These are phyloP conservation scores for Theobroma grandiflorum DNA, from an alignment of 441 rosid species.

Conservation along the genomic window DNA sequence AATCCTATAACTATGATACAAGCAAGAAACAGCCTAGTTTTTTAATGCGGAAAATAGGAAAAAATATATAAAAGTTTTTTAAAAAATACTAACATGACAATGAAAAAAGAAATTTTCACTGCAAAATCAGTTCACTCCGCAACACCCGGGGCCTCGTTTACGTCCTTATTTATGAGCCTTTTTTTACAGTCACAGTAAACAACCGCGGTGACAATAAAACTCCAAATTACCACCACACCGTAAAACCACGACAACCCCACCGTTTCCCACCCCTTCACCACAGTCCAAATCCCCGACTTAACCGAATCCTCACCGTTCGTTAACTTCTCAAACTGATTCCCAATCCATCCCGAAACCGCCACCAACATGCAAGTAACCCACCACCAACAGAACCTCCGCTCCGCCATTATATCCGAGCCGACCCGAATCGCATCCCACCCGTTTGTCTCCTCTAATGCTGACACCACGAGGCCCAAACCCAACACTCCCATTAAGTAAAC, in stretches of 20 bases:
- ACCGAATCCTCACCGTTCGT: constrained; percentile 42
- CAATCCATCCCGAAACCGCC: constrained; percentile 52
- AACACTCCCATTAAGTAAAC: constrained; percentile 61
- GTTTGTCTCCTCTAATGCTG: constrained; percentile 58
- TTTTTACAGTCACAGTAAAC: constrained; percentile 66
- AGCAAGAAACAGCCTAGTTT: too few relatives aligned
- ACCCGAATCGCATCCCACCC: constrained; percentile 67
- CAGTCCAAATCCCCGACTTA: constrained; percentile 48
- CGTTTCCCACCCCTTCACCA: constrained; percentile 41
- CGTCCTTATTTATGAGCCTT: constrained; percentile 33
- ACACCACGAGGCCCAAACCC: constrained; percentile 64
- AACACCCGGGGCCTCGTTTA: background rate
- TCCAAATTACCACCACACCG: constrained; percentile 59
- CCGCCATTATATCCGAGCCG: constrained; percentile 59
- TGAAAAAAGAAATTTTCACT: background rate
- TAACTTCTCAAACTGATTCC: constrained; percentile 55
- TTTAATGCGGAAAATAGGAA: background rate
- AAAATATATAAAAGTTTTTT: too few relatives aligned
- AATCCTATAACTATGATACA: too few relatives aligned
- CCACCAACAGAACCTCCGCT: constrained; percentile 63
- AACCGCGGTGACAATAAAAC: constrained; percentile 60
- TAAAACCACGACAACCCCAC: constrained; percentile 52
- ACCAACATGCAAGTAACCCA: constrained; percentile 52
- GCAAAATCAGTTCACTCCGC: background rate
- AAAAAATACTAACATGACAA: too few relatives aligned